A percentile compares a stretch with the other conserved stretches of the same genome.
Conservation (phyloP, 2,329 filamentous ascomycete genomes). For the Nothopassalora personata region DNA sequence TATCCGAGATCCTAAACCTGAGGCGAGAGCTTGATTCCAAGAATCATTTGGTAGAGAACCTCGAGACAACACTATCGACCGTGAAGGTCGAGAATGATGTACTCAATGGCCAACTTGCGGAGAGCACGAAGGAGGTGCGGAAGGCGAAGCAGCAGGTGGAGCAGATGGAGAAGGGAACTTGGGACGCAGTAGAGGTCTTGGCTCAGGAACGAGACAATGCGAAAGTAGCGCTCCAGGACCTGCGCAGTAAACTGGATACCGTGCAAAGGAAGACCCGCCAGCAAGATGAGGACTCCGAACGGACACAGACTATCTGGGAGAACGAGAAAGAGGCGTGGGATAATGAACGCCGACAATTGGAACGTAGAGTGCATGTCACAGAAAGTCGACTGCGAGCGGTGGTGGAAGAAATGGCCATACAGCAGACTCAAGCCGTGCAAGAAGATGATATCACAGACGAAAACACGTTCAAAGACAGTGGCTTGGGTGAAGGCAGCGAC, state of each 20-base stretch:
- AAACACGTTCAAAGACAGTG: constrained; percentile 56
- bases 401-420: constrained; percentile 75
- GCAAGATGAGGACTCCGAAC: constrained; percentile 77
- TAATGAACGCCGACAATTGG: constrained; percentile 71
- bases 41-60: constrained; percentile 73
- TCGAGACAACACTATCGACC: constrained; percentile 70
- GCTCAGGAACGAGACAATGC: constrained; percentile 81
- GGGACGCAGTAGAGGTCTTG: constrained; percentile 77
- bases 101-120: constrained; percentile 57
- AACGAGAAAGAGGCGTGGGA: constrained; percentile 82
- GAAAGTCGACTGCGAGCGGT: constrained; percentile 79
- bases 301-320: constrained; percentile 73
- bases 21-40: constrained; percentile 89
- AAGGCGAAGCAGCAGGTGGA: constrained; percentile 80
- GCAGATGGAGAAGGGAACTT: constrained; percentile 79
- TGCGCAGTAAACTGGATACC: constrained; percentile 69
- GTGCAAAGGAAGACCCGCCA: constrained; percentile 70
- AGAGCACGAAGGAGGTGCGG: constrained; percentile 68
- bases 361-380: constrained; percentile 82
- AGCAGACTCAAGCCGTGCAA: constrained; percentile 46
- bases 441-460: constrained; percentile 47
- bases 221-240: constrained; percentile 64
- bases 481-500: constrained; percentile 55
- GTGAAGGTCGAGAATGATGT: constrained; percentile 69
- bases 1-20: constrained; percentile 85